Percentiles rank a stretch among this genome's conserved stretches.
Evolutionary conservation across 2,329 filamentous ascomycete species (phyloP).

Genomic region (Cladophialophora bantiana): DNA sequence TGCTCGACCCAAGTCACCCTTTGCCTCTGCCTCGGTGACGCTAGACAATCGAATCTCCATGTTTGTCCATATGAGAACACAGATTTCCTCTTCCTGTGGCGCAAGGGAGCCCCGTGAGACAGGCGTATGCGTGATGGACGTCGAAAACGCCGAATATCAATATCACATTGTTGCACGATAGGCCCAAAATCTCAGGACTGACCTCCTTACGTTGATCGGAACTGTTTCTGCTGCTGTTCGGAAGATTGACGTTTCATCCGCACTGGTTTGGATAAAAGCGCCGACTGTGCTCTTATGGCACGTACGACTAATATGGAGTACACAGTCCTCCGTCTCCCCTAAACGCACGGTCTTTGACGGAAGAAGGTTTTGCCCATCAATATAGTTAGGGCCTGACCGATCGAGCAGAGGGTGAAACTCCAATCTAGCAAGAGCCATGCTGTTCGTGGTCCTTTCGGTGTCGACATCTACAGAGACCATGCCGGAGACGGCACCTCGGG

Average conservation of each 20-base stretch:
- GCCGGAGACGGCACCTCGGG: neutral
- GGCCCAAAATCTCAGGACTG: neutral
- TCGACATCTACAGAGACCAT: neutral
- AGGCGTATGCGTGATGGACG: neutral
- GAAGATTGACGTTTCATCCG: constrained; percentile 1
- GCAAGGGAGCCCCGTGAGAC: neutral
- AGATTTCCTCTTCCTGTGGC: too few relatives aligned
- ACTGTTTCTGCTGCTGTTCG: neutral
- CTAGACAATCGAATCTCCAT: too few relatives aligned
- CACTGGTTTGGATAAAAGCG: neutral
- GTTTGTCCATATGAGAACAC: too few relatives aligned
- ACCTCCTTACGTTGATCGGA: neutral
- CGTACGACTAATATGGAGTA: neutral
- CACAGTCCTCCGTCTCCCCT: neutral
- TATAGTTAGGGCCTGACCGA: neutral
- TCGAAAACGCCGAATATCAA: neutral
- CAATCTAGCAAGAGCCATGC: neutral
- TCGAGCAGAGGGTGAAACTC: neutral
- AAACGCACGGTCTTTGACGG: neutral
- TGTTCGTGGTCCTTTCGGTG: neutral
- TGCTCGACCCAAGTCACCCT: too few relatives aligned
- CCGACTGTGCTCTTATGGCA: neutral
- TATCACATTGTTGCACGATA: neutral
- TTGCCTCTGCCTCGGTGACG: too few relatives aligned
- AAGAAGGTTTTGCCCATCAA: constrained; percentile 6